A percentile compares a stretch with the other conserved stretches of the same genome.
Evolutionary conservation across 1,139 yeast genomes (phyloP).

Genomic region (Eremothecium sinecaudum): DNA sequence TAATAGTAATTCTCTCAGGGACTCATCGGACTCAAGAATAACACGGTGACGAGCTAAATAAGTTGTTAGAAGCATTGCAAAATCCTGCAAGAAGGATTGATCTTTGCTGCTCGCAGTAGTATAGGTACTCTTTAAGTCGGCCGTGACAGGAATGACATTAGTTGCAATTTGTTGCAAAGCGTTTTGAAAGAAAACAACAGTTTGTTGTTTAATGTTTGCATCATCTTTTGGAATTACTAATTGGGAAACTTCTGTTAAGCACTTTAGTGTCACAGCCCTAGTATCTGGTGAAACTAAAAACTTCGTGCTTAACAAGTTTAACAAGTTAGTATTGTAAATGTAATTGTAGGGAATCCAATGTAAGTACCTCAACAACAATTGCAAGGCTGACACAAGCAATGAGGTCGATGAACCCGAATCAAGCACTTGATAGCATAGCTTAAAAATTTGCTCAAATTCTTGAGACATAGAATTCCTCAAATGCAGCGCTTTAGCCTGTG

Average conservation of each 20-base stretch:
- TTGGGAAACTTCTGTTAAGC: constrained; percentile 82
- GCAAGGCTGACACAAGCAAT: constrained; percentile 73
- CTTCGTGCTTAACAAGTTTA: constrained; percentile 61
- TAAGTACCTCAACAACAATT: constrained; percentile 72
- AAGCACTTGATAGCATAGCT: constrained; percentile 83
- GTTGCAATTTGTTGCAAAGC: constrained; percentile 61
- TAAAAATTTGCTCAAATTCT: constrained; percentile 89
- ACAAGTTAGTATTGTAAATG: constrained; percentile 77
- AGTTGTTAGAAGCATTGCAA: constrained; percentile 86
- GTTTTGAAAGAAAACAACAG: constrained; percentile 60
- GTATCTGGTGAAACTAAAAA: constrained; percentile 74
- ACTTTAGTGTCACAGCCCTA: constrained; percentile 76
- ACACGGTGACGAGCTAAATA: constrained; percentile 69
- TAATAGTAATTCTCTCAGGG: constrained; percentile 49
- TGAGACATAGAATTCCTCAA: constrained; percentile 77
- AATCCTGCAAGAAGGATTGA: constrained; percentile 90
- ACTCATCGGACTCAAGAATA: constrained; percentile 58
- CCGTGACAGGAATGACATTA: constrained; percentile 60
- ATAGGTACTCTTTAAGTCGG: constrained; percentile 68
- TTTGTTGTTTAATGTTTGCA: constrained; percentile 37
- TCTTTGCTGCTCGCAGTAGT: constrained; percentile 69
- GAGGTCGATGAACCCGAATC: constrained; percentile 82
- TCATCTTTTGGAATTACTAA: constrained; percentile 57
- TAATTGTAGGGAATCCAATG: constrained; percentile 92
- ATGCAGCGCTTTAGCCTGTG: constrained; percentile 84